Evolutionary conservation across 208 protist species (phyloP).

Genomic region (Tritrichomonas musculus): DNA sequence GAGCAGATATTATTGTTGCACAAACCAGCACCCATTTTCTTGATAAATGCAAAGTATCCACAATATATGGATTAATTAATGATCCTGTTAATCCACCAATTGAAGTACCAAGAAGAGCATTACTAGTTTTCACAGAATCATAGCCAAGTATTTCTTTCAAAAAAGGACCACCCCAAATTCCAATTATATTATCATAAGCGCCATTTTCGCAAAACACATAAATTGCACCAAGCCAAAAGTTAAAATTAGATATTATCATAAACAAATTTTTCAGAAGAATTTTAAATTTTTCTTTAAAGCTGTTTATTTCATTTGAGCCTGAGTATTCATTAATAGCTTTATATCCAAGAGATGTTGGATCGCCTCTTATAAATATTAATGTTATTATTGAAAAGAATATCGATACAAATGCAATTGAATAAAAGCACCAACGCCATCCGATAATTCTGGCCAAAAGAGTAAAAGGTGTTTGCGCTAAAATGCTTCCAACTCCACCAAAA

Average conservation of each 20-base stretch:
- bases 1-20: too few species aligned
- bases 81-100: neutral
- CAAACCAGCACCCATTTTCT: too few species aligned
- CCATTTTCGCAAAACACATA: neutral
- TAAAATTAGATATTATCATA: neutral
- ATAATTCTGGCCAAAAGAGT: neutral
- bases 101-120: neutral
- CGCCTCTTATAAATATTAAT: neutral
- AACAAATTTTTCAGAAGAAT: neutral
- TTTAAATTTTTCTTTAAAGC: too few species aligned
- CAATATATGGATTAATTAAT: neutral
- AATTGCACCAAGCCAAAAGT: neutral
- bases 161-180: neutral
- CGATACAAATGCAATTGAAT: neutral
- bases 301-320: neutral
- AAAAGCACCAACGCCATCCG: neutral
- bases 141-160: neutral
- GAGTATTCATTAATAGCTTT: neutral
- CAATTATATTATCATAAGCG: neutral
- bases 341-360: neutral
- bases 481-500: neutral
- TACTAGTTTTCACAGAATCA: neutral
- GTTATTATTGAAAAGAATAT: neutral
- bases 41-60: neutral
- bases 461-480: neutral